Conservation (phyloP, 1,284 basidiomycete genomes). For the Termitomyces sp. region DNA sequence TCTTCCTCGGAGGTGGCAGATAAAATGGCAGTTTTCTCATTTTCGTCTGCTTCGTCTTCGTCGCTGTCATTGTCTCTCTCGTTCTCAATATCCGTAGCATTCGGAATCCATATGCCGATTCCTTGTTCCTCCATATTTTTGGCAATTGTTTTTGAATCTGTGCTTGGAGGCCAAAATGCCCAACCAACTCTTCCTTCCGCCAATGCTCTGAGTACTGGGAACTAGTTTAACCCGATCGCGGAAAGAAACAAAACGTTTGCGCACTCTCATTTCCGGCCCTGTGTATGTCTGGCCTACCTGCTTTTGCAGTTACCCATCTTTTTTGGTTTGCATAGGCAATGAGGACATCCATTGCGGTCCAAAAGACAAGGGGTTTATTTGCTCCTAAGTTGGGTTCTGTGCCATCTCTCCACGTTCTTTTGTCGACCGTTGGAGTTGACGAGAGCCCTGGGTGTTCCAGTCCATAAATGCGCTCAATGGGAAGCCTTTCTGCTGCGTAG, state of each 20-base stretch:
- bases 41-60: conserved; percentile 23
- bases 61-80: conserved; percentile 24
- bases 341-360: conserved; percentile 82
- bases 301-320: conserved; percentile 85
- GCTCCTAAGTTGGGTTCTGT: conserved; percentile 32
- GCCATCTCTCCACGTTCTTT: conserved; percentile 66
- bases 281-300: conserved; percentile 81
- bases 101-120: conserved; percentile 57
- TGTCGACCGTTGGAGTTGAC: conserved; percentile 45
- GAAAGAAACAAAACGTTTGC: conserved; percentile 29
- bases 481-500: conserved; percentile 65
- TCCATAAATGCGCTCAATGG: conserved; percentile 69
- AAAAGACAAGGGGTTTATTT: conserved; percentile 32
- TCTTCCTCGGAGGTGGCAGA: conserved; percentile 22
- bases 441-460: conserved; percentile 49
- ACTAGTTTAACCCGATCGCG: conserved; percentile 8
- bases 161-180: conserved; percentile 78
- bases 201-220: conserved; percentile 67
- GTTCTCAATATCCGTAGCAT: conserved; percentile 24
- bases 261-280: conserved; percentile 84
- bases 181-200: conserved; percentile 78
- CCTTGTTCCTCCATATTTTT: conserved; percentile 26
- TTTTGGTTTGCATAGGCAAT: conserved; percentile 72
- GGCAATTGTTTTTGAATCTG: conserved; percentile 26
- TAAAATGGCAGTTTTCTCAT: conserved; percentile 27